phyloP scores from a whole-genome alignment of 345 rosid genomes.

The Brassica napus region DNA sequence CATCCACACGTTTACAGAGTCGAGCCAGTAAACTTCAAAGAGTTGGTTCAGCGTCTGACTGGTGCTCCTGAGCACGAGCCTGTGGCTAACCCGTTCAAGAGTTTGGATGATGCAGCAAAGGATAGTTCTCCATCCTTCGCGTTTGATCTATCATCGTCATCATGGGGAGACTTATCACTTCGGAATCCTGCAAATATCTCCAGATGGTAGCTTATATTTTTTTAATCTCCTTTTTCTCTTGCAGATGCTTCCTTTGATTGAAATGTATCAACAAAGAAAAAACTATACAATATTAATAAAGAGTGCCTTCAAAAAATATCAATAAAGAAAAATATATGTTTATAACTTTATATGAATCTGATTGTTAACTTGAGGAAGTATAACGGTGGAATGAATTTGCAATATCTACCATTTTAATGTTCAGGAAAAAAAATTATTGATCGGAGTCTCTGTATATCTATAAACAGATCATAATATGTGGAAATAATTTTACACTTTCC shows the following conservation, averaged over 20 bases:
- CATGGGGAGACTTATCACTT: neutral
- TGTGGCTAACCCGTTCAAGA: neutral
- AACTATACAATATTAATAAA: neutral
- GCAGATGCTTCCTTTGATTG: neutral
- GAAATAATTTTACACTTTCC: neutral
- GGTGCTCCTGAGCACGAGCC: neutral
- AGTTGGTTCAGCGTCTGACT: neutral
- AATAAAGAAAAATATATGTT: neutral
- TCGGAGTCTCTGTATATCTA: neutral
- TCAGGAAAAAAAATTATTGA: neutral
- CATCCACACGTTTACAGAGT: slow-evolving; percentile 1
- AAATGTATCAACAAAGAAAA: neutral
- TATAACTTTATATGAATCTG: neutral
- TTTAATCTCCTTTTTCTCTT: neutral
- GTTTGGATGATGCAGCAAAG: neutral
- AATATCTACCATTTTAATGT: neutral
- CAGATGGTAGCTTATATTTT: neutral
- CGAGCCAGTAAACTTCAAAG: neutral
- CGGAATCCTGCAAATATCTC: neutral
- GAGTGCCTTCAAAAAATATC: neutral
- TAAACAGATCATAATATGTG: neutral
- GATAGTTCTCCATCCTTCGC: neutral
- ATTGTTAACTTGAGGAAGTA: neutral
- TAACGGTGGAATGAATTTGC: neutral
- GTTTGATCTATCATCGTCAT: neutral